Evolutionary conservation across 306 rosid genomes (phyloP).

Genomic region (Castanea crenata): DNA sequence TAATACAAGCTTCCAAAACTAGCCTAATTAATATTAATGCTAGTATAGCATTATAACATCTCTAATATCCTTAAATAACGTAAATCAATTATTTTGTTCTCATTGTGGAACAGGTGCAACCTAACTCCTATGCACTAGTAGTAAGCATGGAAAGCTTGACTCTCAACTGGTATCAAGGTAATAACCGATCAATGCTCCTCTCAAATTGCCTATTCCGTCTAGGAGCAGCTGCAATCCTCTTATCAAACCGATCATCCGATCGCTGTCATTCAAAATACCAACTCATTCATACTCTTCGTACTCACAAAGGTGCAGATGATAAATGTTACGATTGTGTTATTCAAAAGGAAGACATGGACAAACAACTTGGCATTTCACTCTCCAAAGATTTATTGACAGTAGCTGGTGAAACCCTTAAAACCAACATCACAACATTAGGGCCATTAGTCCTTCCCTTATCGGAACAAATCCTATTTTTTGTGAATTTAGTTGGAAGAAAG

Average conservation of each 20-base stretch:
- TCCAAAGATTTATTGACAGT: neutral
- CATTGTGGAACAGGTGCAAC: neutral
- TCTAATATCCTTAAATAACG: too few relatives aligned
- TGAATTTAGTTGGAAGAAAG: neutral
- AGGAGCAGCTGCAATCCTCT: neutral
- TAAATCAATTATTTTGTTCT: neutral
- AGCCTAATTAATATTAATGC: too few relatives aligned
- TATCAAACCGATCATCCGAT: neutral
- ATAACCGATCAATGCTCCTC: slow-evolving; percentile 1
- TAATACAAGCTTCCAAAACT: too few relatives aligned
- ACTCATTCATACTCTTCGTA: neutral
- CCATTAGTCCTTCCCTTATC: neutral
- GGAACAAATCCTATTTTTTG: neutral
- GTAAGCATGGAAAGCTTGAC: slow-evolving; percentile 5
- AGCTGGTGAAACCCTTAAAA: neutral
- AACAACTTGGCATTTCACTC: neutral
- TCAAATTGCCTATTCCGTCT: neutral
- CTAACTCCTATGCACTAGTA: neutral
- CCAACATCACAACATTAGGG: neutral
- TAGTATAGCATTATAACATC: too few relatives aligned
- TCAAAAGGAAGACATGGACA: neutral
- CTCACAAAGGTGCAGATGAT: slow-evolving; percentile 1
- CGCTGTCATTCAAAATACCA: neutral
- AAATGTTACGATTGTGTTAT: neutral
- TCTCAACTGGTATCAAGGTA: neutral